Evolutionary conservation across 352 stramenopile genomes (phyloP).

Genomic region (Phytopythium ostracodes): DNA sequence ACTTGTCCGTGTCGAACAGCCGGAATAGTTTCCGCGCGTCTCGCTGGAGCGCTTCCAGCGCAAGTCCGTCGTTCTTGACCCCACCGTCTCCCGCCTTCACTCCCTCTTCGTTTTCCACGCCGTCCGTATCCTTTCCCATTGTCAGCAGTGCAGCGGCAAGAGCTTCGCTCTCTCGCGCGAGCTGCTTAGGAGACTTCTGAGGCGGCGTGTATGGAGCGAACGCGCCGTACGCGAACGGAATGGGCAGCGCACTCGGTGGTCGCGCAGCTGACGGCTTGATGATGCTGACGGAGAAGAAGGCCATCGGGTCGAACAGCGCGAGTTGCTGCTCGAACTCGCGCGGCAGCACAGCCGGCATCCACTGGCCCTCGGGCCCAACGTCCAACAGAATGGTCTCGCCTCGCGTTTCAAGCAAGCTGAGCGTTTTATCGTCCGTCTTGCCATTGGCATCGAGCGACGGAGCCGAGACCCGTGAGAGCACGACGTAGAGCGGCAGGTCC

Average conservation of each 20-base stretch:
- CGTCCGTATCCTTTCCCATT: conserved; percentile 42
- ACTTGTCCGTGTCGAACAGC: conserved; percentile 73
- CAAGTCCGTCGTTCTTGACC: conserved; percentile 15
- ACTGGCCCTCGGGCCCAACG: conserved; percentile 55
- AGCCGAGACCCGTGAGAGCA: conserved; percentile 35
- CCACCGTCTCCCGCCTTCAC: too few relatives aligned
- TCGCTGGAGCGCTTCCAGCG: conserved; percentile 40
- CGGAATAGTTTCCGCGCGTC: conserved; percentile 59
- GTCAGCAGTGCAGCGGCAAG: conserved; percentile 40
- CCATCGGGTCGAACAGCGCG: conserved; percentile 47
- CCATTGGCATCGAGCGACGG: conserved; percentile 14
- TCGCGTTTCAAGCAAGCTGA: conserved; percentile 35
- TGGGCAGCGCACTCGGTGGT: conserved; percentile 36
- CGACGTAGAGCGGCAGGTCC: conserved; percentile 49
- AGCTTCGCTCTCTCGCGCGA: conserved; percentile 41
- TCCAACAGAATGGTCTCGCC: conserved; percentile 53
- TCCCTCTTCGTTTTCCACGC: conserved; percentile 17
- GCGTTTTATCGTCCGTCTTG: conserved; percentile 19
- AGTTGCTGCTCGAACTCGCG: conserved; percentile 54
- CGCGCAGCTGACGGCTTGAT: conserved; percentile 56
- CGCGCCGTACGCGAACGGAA: conserved; percentile 51
- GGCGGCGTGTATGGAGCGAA: conserved; percentile 55
- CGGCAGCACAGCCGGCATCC: conserved; percentile 44
- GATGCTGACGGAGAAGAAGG: conserved; percentile 45
- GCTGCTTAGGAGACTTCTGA: conserved; percentile 39